Percentiles rank a stretch among this genome's conserved stretches.
These are phyloP conservation scores for Ascocoryne sarcoides DNA, from an alignment of 2,329 filamentous ascomycete genomes.

Conservation along the genomic window DNA sequence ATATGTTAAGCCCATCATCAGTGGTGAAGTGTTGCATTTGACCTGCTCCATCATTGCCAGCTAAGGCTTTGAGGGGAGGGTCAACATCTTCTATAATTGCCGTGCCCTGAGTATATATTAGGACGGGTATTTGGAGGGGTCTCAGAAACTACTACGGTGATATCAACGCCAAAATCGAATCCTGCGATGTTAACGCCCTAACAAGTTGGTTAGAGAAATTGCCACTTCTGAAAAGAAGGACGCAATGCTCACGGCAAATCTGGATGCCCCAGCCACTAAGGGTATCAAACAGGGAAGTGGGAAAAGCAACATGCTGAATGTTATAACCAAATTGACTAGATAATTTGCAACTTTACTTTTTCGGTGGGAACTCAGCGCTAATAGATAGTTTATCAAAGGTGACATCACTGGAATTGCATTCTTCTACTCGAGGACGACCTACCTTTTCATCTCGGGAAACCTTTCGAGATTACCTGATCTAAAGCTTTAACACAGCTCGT, in stretches of 20 bases:
- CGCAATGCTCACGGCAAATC: slow-evolving; percentile 9
- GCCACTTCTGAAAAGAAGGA: neutral
- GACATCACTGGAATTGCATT: neutral
- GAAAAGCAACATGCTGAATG: slow-evolving; percentile 9
- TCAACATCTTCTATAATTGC: slow-evolving; percentile 11
- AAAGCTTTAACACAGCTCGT: neutral
- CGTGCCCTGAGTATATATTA: slow-evolving; percentile 6
- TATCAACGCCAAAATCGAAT: slow-evolving; percentile 20
- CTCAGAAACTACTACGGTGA: slow-evolving; percentile 10
- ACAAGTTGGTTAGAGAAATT: neutral
- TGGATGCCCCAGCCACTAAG: slow-evolving; percentile 8
- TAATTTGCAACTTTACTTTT: neutral
- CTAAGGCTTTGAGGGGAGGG: slow-evolving; percentile 11
- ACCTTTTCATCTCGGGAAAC: neutral
- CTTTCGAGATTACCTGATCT: neutral
- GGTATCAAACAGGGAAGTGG: slow-evolving; percentile 4
- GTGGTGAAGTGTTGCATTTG: slow-evolving; percentile 29
- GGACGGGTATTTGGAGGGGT: neutral
- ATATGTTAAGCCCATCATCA: slow-evolving; percentile 45
- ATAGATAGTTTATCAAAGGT: neutral
- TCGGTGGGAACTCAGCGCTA: neutral
- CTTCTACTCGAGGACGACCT: neutral
- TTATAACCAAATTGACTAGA: neutral
- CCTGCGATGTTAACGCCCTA: slow-evolving; percentile 22
- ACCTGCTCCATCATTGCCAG: slow-evolving; percentile 13